Evolutionary conservation across 1,284 basidiomycete genomes (phyloP).

Genomic region (Clitocybe nebularis): DNA sequence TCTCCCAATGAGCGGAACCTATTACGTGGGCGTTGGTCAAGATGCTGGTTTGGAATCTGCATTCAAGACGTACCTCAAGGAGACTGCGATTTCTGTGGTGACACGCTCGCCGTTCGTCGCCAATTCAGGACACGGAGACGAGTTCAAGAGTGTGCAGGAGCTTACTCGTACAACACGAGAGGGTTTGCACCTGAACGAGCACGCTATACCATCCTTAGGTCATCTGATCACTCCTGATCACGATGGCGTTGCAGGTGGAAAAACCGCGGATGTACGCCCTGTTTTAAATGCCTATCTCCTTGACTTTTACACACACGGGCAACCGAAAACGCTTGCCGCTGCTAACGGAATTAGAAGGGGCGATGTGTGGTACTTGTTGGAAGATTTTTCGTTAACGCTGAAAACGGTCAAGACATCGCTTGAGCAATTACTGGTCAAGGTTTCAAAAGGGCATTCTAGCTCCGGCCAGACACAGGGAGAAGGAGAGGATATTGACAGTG

Average conservation of each 20-base stretch:
- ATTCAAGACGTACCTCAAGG: constrained; percentile 32
- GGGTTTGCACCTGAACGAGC: constrained; percentile 52
- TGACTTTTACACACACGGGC: constrained; percentile 67
- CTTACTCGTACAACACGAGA: constrained; percentile 46
- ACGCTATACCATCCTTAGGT: constrained; percentile 55
- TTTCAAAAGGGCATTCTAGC: constrained; percentile 21
- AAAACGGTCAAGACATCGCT: constrained; percentile 41
- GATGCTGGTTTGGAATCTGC: constrained; percentile 5
- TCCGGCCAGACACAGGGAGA: constrained; percentile 16
- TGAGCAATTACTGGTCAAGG: constrained; percentile 39
- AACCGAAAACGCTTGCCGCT: constrained; percentile 39
- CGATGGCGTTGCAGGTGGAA: constrained; percentile 6
- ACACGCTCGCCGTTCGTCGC: constrained; percentile 58
- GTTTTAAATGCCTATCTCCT: constrained; percentile 60
- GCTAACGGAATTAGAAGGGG: constrained; percentile 57
- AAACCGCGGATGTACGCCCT: constrained; percentile 20
- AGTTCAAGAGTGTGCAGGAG: constrained; percentile 46
- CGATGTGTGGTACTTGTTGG: constrained; percentile 59
- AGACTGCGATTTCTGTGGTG: constrained; percentile 32
- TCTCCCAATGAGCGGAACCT: constrained; percentile 44
- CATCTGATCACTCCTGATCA: constrained; percentile 30
- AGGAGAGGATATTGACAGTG: constrained; percentile 28
- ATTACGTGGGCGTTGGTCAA: constrained; percentile 17
- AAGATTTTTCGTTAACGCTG: constrained; percentile 52
- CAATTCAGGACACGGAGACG: constrained; percentile 58